Conservation (phyloP, 305 asterid species). For the Fraxinus angustifolia region DNA sequence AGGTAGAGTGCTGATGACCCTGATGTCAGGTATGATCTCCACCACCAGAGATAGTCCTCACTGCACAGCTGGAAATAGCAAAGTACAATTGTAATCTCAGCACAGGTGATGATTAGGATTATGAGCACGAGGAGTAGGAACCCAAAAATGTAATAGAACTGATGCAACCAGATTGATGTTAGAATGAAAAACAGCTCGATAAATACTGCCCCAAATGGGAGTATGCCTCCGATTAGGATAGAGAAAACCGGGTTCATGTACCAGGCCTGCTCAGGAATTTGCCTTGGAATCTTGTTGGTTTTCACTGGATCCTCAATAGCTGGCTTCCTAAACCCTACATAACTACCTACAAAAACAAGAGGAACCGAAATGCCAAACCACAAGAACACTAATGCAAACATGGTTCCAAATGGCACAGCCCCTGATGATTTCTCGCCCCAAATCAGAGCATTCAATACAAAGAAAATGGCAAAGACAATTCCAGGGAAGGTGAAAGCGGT, state of each 20-base stretch:
- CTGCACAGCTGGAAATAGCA: slow-evolving; percentile 19
- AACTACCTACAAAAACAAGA: slow-evolving; percentile 15
- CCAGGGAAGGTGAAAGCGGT: slow-evolving; percentile 16
- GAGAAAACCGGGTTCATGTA: slow-evolving; percentile 17
- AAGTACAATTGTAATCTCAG: slow-evolving; percentile 14
- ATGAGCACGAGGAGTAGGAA: slow-evolving; percentile 11
- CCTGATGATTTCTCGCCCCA: slow-evolving; percentile 19
- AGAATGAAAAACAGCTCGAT: slow-evolving; percentile 16
- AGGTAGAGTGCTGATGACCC: slow-evolving; percentile 19
- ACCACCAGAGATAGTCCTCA: slow-evolving; percentile 22
- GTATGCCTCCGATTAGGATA: slow-evolving; percentile 12
- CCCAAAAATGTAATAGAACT: slow-evolving; percentile 17
- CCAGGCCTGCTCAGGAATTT: slow-evolving; percentile 15
- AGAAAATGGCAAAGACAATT: slow-evolving; percentile 16
- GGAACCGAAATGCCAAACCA: slow-evolving; percentile 20
- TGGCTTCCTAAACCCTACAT: slow-evolving; percentile 12
- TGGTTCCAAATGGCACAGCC: slow-evolving; percentile 21
- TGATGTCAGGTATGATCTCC: slow-evolving; percentile 16
- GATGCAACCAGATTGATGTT: slow-evolving; percentile 17
- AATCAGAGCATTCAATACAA: slow-evolving; percentile 13
- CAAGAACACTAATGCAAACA: slow-evolving; percentile 11
- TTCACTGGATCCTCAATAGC: slow-evolving; percentile 19
- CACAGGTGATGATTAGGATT: slow-evolving; percentile 17
- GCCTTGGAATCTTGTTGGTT: slow-evolving; percentile 15
- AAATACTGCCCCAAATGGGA: slow-evolving; percentile 15